Evolutionary conservation across 2,329 filamentous ascomycete genomes (phyloP), one percentile per base, ranked within the genome.

Genomic region (Didymella glomerata): DNA sequence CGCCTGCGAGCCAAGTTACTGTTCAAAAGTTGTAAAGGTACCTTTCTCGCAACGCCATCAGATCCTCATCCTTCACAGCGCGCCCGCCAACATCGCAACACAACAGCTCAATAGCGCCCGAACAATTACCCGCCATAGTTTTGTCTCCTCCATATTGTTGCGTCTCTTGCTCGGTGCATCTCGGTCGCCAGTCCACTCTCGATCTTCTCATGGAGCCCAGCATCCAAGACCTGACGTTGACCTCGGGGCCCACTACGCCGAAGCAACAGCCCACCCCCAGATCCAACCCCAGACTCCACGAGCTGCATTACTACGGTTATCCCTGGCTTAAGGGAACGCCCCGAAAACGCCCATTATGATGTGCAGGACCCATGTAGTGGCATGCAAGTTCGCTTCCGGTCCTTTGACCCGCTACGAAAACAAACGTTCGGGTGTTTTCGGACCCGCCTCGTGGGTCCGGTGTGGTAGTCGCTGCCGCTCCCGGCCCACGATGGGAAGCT

Each of bases 251-350:
- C 22, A 32, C 38, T 61, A 50, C 45, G 42, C 58, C 54, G 54
- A 59, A 34, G 20, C 25, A 46, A 27, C 30, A 22, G 13, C 22
- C 16, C 40, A 14, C 25, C 14, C 16, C 38, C 38, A 24, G 38
- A 41, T 41, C 38, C 3, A 11, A 56, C 48, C 51, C 59, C 61
- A 54, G 44, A 64, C 57, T 51, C 56, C 48, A 50, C 24, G 28
- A 49, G 47, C 60, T 41, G 51, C 27, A 40, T 20, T 9, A 24
- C 22, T 24, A 59, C 55, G 48, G 48, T 14, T 65, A 60, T 46
- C 32, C 48, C 57, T 57, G 57, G 58, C 53, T 48, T 44, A 53
- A 60, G 32, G 9, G 27, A 8, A 24, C 20, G 34, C 36, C 8
- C 54, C 54, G 36, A 48, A 38, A 53, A 49, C 30, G 45, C 36